Evolutionary conservation across 23 red algal species (phyloP), one percentile per base, ranked within the genome.

Genomic region (Gracilaria domingensis): DNA sequence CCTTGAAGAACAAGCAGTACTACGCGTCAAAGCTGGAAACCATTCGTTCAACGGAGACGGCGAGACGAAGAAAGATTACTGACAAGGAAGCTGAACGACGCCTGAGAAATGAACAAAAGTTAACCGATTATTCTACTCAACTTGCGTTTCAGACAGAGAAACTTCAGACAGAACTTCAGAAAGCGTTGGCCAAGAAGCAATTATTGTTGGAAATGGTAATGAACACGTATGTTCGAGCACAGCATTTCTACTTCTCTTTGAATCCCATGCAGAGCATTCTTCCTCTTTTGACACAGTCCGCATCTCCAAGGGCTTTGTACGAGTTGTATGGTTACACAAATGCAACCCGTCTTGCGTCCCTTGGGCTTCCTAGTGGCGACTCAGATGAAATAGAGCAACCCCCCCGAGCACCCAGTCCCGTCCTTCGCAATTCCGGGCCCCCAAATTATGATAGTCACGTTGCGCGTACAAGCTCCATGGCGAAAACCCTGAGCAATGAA

Each of bases 51-150:
- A 53, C 60, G 5, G 83, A 87, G 49, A 74, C 35, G 26, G 40
- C 23, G 5, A 87, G 39, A 39, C 30, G 36, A 49, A 4, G 42
- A 74, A 74, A 74, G 62, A 37, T 65, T 21, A 87, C 83, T 2
- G 61, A 69, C 44, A 74, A 72, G 40, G 83, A 87, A 8, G 62
- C 83, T 12, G 83, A 87, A 24, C 26, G 66, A 53, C 61, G 83
- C 4, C 20, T 87, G 60, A 56, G 83, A 28, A 87, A 87, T 47
- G 83, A 87, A 57, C 83, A 87, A 74, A 87, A 87, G 83, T 39
- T 87, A 8, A 40, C 40, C 7, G 83, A 87, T 42, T 77, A 77
- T n/a, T 48, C 72, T 1, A 77, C 72, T 13, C 72, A 77, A 77
- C 23, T 77, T 0, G 8, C 72, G 1, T 77, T 29, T 77, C 72